Percentiles rank a stretch among this genome's conserved stretches.
These are phyloP conservation scores for Prosopis cineraria DNA, from an alignment of 306 rosid genomes.

Conservation along the genomic window DNA sequence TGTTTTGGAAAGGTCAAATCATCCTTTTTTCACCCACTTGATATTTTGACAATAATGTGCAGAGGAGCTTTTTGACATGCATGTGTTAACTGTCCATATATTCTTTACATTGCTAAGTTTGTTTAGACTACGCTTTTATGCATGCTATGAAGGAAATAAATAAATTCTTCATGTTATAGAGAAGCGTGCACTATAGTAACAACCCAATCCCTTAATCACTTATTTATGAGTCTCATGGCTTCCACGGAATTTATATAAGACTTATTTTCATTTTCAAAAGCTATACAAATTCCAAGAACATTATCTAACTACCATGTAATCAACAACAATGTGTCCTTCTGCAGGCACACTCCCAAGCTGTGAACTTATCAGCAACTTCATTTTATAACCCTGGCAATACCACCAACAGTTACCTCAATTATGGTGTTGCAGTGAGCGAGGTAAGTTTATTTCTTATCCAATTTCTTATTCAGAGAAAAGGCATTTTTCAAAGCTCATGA, in stretches of 20 bases:
- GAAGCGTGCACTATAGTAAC: no score
- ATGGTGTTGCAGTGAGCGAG: slow-evolving; percentile 93
- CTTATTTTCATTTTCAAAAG: not conserved
- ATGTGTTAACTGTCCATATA: not conserved
- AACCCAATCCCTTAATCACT: no score
- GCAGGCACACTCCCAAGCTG: slow-evolving; percentile 68
- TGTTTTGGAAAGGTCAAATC: no score
- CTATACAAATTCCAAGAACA: not conserved
- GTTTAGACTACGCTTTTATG: no score
- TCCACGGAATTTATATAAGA: no score
- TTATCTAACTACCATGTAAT: not conserved
- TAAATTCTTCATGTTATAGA: no score
- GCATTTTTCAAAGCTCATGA: slow-evolving; percentile 18
- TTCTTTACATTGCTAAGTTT: not conserved
- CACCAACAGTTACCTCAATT: slow-evolving; percentile 58
- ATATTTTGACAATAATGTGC: not conserved
- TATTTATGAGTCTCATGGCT: no score
- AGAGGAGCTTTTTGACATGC: not conserved
- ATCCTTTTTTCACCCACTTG: not conserved
- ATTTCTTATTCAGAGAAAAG: not conserved
- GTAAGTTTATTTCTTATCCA: slow-evolving; percentile 36
- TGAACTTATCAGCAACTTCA: slow-evolving; percentile 78
- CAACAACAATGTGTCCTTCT: slow-evolving; percentile 28
- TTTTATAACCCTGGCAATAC: slow-evolving; percentile 44
- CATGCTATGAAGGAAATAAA: no score